Evolutionary conservation across 2,329 filamentous ascomycete genomes (phyloP).

Genomic region (Xylariales sp.): DNA sequence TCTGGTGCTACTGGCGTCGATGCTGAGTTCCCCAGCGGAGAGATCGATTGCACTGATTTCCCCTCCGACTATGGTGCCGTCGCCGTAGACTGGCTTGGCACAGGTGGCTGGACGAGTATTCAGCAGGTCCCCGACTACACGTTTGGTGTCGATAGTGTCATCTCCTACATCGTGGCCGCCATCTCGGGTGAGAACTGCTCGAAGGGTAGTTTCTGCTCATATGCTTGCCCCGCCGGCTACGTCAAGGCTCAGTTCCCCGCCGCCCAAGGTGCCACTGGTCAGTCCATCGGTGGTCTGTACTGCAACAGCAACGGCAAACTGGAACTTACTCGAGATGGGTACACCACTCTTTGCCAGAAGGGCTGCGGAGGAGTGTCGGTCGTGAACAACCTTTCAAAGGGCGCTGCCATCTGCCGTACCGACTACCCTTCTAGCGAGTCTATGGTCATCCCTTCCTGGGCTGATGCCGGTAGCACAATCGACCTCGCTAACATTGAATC

Average conservation of each 20-base stretch:
- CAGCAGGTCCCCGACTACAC: constrained; percentile 56
- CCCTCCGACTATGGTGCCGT: constrained; percentile 79
- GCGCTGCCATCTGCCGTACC: constrained; percentile 81
- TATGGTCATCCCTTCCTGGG: constrained; percentile 74
- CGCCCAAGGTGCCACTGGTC: constrained; percentile 70
- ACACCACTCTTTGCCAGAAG: constrained; percentile 66
- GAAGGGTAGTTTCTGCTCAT: constrained; percentile 74
- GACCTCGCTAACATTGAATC: constrained; percentile 73
- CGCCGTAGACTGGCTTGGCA: constrained; percentile 60
- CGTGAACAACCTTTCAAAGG: constrained; percentile 64
- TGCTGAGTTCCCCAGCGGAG: constrained; percentile 69
- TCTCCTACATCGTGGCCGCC: constrained; percentile 63
- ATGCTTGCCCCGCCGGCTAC: constrained; percentile 86
- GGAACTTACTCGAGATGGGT: constrained; percentile 65
- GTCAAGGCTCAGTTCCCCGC: constrained; percentile 87
- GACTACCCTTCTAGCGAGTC: constrained; percentile 92
- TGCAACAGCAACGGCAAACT: constrained; percentile 73
- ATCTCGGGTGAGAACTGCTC: constrained; percentile 57
- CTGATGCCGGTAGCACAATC: constrained; percentile 53
- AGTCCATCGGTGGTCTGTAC: constrained; percentile 84
- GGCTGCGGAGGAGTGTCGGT: constrained; percentile 69
- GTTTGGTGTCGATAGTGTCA: constrained; percentile 39
- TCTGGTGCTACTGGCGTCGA: constrained; percentile 50
- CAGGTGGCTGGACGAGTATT: constrained; percentile 75
- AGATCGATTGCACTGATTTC: constrained; percentile 67